These are phyloP conservation scores for Solanum hybrid DNA, from an alignment of 305 asterid species.

Conservation along the genomic window DNA sequence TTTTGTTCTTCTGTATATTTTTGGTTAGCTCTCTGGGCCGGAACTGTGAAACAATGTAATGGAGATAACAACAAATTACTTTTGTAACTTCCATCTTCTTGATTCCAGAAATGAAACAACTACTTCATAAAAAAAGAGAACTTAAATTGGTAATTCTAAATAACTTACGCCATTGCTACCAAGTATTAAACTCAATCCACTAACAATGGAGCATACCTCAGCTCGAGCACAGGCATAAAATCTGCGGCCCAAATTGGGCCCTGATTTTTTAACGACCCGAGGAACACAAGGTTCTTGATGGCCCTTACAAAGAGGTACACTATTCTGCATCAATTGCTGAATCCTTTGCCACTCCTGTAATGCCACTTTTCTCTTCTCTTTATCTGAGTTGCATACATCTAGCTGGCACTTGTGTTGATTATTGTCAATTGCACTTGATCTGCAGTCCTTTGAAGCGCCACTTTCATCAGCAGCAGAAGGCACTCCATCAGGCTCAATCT, in stretches of 20 bases:
- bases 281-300: slow-evolving; percentile 86
- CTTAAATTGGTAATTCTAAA: neutral
- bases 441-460: slow-evolving; percentile 21
- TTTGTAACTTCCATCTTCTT: neutral
- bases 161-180: neutral
- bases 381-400: slow-evolving; percentile 30
- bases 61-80: neutral
- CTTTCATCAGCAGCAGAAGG: slow-evolving; percentile 18
- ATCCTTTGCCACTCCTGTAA: slow-evolving; percentile 89
- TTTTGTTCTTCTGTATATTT: neutral
- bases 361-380: slow-evolving; percentile 41
- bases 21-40: neutral
- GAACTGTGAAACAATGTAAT: neutral
- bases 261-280: slow-evolving; percentile 85
- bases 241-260: slow-evolving; percentile 72
- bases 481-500: slow-evolving; percentile 18
- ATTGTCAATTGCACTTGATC: slow-evolving; percentile 18
- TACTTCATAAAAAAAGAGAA: neutral
- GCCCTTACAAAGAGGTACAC: slow-evolving; percentile 90
- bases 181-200: neutral
- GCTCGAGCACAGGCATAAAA: slow-evolving; percentile 92
- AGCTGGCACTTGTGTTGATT: slow-evolving; percentile 18
- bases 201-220: slow-evolving; percentile 48
- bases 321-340: slow-evolving; percentile 78
- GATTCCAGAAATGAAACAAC: neutral